A percentile compares a stretch with the other conserved stretches of the same genome.
phyloP scores from a whole-genome alignment of 2,329 filamentous ascomycete genomes.

The Fusarium napiforme region DNA sequence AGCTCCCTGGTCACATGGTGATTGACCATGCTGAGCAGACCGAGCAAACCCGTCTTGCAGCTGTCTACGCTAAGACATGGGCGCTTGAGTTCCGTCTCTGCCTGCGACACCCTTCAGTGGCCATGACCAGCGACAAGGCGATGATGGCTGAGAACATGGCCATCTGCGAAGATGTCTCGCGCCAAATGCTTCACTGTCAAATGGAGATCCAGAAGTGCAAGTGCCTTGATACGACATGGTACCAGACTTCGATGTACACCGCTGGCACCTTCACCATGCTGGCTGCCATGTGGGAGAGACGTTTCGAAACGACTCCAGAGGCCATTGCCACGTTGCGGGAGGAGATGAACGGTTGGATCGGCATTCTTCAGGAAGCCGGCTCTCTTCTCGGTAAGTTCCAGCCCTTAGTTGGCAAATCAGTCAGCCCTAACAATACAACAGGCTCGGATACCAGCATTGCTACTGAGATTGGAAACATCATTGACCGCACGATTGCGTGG shows the following conservation, averaged over 20 bases:
- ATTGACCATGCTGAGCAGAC: conserved; percentile 55
- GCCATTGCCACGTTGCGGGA: conserved; percentile 69
- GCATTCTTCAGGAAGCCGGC: conserved; percentile 74
- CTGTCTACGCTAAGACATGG: conserved; percentile 65
- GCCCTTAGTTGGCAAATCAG: background rate
- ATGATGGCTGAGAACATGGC: conserved; percentile 71
- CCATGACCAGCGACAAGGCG: conserved; percentile 63
- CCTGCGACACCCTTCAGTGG: conserved; percentile 70
- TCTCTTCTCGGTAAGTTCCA: conserved; percentile 69
- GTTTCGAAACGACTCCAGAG: conserved; percentile 66
- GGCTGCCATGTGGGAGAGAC: conserved; percentile 74
- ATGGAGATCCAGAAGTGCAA: conserved; percentile 70
- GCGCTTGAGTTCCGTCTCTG: conserved; percentile 68
- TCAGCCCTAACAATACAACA: conserved; percentile 42
- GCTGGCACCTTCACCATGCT: conserved; percentile 79
- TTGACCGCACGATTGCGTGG: conserved; percentile 62
- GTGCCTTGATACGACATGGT: conserved; percentile 82
- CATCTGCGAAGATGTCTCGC: conserved; percentile 73
- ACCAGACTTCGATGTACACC: conserved; percentile 76
- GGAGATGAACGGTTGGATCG: conserved; percentile 77
- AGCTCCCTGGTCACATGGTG: conserved; percentile 70
- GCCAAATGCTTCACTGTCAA: conserved; percentile 71
- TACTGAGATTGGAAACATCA: conserved; percentile 59
- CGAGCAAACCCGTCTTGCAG: conserved; percentile 60
- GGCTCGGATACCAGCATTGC: conserved; percentile 58